Evolutionary conservation across 2,329 filamentous ascomycete species (phyloP).

Genomic region (Zymoseptoria tritici): DNA sequence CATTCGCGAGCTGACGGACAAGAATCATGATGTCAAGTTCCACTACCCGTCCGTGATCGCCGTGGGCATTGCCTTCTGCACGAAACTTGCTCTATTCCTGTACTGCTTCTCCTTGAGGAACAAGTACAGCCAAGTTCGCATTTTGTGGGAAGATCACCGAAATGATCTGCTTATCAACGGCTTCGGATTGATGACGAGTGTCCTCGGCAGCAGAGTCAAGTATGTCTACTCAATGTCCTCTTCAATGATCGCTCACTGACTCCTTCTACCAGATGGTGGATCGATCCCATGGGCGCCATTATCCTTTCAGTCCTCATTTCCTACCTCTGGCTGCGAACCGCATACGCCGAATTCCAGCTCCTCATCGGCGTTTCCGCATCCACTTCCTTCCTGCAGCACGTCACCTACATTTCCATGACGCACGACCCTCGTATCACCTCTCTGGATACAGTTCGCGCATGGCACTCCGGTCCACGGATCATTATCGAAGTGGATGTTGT

Average conservation of each 20-base stretch:
- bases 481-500: conserved; percentile 96
- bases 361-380: conserved; percentile 84
- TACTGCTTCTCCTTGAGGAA: conserved; percentile 91
- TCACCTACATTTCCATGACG: conserved; percentile 91
- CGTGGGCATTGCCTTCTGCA: conserved; percentile 73
- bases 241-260: neutral
- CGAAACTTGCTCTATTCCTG: conserved; percentile 75
- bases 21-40: conserved; percentile 54
- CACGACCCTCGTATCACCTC: conserved; percentile 73
- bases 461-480: conserved; percentile 79
- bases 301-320: conserved; percentile 72
- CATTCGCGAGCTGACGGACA: conserved; percentile 57
- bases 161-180: conserved; percentile 97
- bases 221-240: conserved; percentile 4
- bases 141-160: conserved; percentile 93
- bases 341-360: conserved; percentile 81
- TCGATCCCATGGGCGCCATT: conserved; percentile 88
- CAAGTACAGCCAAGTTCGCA: conserved; percentile 83
- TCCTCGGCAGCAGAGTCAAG: conserved; percentile 77
- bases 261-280: conserved; percentile 60
- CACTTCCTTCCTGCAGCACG: conserved; percentile 79
- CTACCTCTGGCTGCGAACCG: conserved; percentile 73
- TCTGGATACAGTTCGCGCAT: conserved; percentile 92
- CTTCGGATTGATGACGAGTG: conserved; percentile 75
- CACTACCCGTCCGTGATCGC: conserved; percentile 78